Base-by-base conservation (phyloP, 2,329 filamentous ascomycete species). In the Claviceps citrina region DNA sequence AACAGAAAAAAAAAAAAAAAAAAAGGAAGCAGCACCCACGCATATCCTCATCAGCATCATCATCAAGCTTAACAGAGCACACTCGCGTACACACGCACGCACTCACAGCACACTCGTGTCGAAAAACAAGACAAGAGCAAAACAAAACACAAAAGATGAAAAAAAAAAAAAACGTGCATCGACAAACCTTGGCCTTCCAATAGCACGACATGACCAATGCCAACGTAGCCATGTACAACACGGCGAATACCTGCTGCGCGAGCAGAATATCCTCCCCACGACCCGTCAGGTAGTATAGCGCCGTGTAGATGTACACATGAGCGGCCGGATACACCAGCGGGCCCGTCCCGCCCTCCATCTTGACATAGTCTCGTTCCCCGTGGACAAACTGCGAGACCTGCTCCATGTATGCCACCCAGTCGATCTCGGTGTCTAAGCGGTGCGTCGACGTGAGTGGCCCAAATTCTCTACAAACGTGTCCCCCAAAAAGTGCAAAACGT, bases 331-430 rank as follows among this genome's bases (percentile, higher is more conserved):
- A 98, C 44, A 98, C 91, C 38, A 96, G 70, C 3, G 91, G 91
- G 1, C 91, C 91, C 0, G 91, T 98, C 44, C 77, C 81, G 50
- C 91, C 91, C 54, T 80, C 73, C 55, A 98, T 87, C 43, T 78
- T 71, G 44, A 75, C 76, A 60, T 98, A 98, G 60, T 95, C 81
- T 55, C 83, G 77, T 66, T 96, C 87, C 53, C 91, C 91, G 15
- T 74, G 69, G 34, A 87, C 64, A 54, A 81, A 91, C 50, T 87
- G 78, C 31, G 72, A 63, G 33, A 96, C 70, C 54, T 98, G 91
- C 57, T 95, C 73, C 87, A 98, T 96, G 61, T 98, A 98, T 0
- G 91, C 85, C 43, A 71, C 73, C 89, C 89, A 98, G 63, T 98
- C 91, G 54, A 98, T 98, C 61, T 98, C 91, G 32, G 91, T 98